Percentiles rank a stretch among this genome's conserved stretches.
Evolutionary conservation across 2,329 filamentous ascomycete genomes (phyloP).

Genomic region (Pseudodiploospora longispora): DNA sequence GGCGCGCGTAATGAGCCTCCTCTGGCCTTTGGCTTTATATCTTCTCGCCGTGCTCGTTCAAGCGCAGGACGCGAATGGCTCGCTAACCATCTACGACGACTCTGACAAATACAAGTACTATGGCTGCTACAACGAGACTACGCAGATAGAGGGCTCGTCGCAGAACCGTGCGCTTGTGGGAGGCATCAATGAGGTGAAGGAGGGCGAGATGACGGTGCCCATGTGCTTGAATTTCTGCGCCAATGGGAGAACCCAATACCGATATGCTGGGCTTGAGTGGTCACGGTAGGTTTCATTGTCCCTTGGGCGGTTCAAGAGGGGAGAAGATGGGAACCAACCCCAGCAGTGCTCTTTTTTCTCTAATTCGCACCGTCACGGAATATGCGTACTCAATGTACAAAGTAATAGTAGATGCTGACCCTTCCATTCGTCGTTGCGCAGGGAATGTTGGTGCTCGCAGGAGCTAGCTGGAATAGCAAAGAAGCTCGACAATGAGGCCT

Average conservation of each 20-base stretch:
- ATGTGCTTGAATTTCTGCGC: conserved; percentile 44
- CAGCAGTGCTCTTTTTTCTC: too few relatives aligned
- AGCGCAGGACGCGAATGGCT: conserved; percentile 8
- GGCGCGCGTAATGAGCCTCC: not conserved
- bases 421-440: conserved; percentile 12
- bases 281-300: conserved; percentile 26
- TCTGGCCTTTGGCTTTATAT: conserved; percentile 5
- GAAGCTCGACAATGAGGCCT: conserved; percentile 38
- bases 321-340: too few relatives aligned
- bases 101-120: conserved; percentile 37
- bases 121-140: conserved; percentile 54
- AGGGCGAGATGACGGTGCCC: conserved; percentile 42
- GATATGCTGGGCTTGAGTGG: conserved; percentile 49
- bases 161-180: conserved; percentile 38
- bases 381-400: too few relatives aligned
- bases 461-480: conserved; percentile 38
- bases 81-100: conserved; percentile 25
- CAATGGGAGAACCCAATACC: conserved; percentile 28
- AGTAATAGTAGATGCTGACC: not conserved
- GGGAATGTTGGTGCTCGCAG: conserved; percentile 54
- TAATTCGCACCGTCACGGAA: too few relatives aligned
- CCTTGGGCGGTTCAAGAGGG: too few relatives aligned
- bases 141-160: conserved; percentile 31
- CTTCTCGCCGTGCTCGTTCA: conserved; percentile 10
- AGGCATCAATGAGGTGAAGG: conserved; percentile 30